A percentile compares a stretch with the other conserved stretches of the same genome.
Conservation (phyloP, 2,329 filamentous ascomycete genomes). For the Colletotrichum sp. region DNA sequence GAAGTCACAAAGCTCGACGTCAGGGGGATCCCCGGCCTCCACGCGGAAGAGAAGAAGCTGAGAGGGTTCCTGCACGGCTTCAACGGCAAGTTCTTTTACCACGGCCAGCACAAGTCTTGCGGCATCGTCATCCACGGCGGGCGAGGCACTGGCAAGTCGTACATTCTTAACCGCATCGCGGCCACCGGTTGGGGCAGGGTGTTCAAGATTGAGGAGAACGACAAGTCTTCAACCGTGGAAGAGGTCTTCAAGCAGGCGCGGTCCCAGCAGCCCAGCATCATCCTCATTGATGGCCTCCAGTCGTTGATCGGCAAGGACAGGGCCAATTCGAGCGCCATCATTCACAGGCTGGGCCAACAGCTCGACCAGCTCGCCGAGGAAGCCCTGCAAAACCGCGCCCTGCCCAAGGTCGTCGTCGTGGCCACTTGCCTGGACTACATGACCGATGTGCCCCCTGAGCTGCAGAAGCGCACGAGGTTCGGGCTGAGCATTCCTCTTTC, state of each 20-base stretch:
- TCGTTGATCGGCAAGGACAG: constrained; percentile 68
- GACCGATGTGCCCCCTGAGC: constrained; percentile 71
- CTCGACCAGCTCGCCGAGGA: constrained; percentile 57
- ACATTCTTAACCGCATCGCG: constrained; percentile 72
- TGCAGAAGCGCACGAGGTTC: constrained; percentile 71
- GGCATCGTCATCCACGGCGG: constrained; percentile 80
- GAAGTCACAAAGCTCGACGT: constrained; percentile 42
- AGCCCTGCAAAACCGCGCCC: constrained; percentile 36
- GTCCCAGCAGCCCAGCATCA: constrained; percentile 72
- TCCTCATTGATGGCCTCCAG: constrained; percentile 81
- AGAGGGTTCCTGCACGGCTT: constrained; percentile 70
- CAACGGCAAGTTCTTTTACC: constrained; percentile 36
- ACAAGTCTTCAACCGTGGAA: constrained; percentile 64
- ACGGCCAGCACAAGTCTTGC: constrained; percentile 43
- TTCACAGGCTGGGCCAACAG: constrained; percentile 55
- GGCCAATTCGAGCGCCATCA: constrained; percentile 52
- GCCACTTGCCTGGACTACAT: constrained; percentile 75
- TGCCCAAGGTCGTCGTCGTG: constrained; percentile 71
- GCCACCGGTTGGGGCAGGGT: constrained; percentile 73
- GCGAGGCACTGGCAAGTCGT: constrained; percentile 82
- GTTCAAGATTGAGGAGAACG: constrained; percentile 60
- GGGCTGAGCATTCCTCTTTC: constrained; percentile 72
- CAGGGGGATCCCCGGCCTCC: constrained; percentile 69
- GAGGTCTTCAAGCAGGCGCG: constrained; percentile 73
- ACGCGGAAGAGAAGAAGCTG: constrained; percentile 65